Conservation (phyloP, 495 filamentous ascomycete species). For the Neurospora africana region DNA sequence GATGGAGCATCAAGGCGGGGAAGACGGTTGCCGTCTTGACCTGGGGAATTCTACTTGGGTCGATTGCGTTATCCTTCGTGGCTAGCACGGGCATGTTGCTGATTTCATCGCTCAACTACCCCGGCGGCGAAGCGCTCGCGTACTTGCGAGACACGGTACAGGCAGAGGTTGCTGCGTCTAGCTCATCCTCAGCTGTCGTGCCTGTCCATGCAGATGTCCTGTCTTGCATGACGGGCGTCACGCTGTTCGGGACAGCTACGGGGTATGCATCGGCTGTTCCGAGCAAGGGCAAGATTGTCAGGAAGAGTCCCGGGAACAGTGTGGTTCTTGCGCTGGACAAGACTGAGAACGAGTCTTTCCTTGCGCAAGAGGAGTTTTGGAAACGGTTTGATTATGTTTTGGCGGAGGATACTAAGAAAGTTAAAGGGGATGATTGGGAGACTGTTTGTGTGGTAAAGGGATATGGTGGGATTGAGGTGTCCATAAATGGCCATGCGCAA, state of each 20-base stretch:
- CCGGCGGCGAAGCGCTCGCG: slow-evolving; percentile 63
- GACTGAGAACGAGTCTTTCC: slow-evolving; percentile 44
- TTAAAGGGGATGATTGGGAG: slow-evolving; percentile 57
- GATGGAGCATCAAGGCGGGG: slow-evolving; percentile 47
- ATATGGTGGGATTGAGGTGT: slow-evolving; percentile 58
- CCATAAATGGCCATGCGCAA: slow-evolving; percentile 33
- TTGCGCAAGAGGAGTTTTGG: slow-evolving; percentile 66
- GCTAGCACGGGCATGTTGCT: slow-evolving; percentile 55
- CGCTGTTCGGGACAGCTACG: slow-evolving; percentile 54
- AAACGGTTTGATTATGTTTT: slow-evolving; percentile 69
- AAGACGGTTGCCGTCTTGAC: slow-evolving; percentile 39
- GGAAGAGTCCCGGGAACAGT: neutral
- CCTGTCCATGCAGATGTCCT: slow-evolving; percentile 73
- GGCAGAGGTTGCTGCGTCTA: slow-evolving; percentile 17
- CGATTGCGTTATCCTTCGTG: slow-evolving; percentile 47
- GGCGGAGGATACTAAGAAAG: slow-evolving; percentile 49
- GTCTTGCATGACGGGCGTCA: slow-evolving; percentile 88
- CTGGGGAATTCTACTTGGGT: slow-evolving; percentile 43
- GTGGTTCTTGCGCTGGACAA: slow-evolving; percentile 44
- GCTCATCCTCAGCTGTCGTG: slow-evolving; percentile 17
- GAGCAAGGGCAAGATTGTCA: neutral
- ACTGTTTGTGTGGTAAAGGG: slow-evolving; percentile 56
- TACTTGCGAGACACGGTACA: slow-evolving; percentile 43
- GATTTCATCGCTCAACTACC: slow-evolving; percentile 73
- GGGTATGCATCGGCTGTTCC: slow-evolving; percentile 6